Evolutionary conservation across 2,329 filamentous ascomycete genomes (phyloP).

Genomic region (Fusarium nanum): DNA sequence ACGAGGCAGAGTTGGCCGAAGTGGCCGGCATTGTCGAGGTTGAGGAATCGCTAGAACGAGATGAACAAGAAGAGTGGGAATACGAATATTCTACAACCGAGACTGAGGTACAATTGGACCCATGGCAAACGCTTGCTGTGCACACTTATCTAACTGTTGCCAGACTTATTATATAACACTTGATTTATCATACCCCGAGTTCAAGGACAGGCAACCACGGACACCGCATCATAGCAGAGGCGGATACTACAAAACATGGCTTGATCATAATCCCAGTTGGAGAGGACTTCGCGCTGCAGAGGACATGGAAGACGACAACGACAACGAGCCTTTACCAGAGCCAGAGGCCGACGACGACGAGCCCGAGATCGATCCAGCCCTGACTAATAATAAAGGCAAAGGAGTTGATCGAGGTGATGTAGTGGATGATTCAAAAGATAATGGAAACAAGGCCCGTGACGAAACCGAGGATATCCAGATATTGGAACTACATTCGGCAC

Average conservation of each 20-base stretch:
- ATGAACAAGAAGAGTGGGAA: conserved; percentile 72
- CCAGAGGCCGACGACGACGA: conserved; percentile 51
- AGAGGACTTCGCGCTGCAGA: conserved; percentile 23
- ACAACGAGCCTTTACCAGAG: conserved; percentile 50
- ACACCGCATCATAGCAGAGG: conserved; percentile 55
- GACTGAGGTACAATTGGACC: conserved; percentile 61
- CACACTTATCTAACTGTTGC: conserved; percentile 16
- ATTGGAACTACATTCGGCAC: conserved; percentile 80
- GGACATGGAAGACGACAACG: conserved; percentile 48
- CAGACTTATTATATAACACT: conserved; percentile 74
- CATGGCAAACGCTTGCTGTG: neutral
- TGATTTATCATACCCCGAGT: conserved; percentile 71
- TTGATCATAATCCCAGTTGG: conserved; percentile 47
- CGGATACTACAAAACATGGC: conserved; percentile 61
- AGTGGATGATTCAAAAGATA: conserved; percentile 24
- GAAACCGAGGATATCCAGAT: conserved; percentile 72
- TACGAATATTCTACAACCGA: conserved; percentile 74
- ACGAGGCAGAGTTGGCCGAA: conserved; percentile 37
- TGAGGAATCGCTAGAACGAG: conserved; percentile 47
- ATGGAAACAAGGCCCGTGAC: conserved; percentile 31
- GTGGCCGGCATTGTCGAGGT: conserved; percentile 46
- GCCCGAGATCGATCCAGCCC: conserved; percentile 41
- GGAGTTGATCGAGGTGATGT: conserved; percentile 20
- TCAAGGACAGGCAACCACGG: conserved; percentile 59
- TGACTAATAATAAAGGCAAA: conserved; percentile 40